Percentiles rank a stretch among this genome's conserved stretches.
These are phyloP conservation scores for Thielaviopsis populi DNA, from an alignment of 2,329 filamentous ascomycete species.

Conservation along the genomic window DNA sequence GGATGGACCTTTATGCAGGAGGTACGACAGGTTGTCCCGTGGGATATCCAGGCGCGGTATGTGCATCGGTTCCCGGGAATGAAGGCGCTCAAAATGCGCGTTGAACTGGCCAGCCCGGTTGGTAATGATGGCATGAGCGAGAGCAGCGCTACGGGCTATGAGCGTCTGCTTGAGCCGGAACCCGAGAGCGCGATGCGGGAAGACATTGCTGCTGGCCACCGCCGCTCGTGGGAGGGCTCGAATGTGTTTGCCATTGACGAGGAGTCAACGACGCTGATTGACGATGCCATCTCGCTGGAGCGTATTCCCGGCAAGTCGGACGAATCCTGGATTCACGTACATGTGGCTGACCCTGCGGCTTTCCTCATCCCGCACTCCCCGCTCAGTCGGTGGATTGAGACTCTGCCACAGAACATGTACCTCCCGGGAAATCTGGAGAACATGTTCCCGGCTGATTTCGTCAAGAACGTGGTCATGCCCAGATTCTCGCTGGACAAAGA, in stretches of 20 bases:
- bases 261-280: conserved; percentile 51
- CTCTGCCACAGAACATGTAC: conserved; percentile 45
- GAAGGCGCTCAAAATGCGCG: conserved; percentile 15
- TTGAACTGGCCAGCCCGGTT: not conserved
- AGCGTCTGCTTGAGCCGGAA: conserved; percentile 38
- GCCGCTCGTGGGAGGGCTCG: conserved; percentile 43
- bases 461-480: conserved; percentile 30
- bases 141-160: conserved; percentile 32
- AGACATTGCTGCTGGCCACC: conserved; percentile 34
- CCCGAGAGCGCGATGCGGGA: conserved; percentile 25
- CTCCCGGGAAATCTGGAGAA: conserved; percentile 40
- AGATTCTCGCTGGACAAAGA: conserved; percentile 39
- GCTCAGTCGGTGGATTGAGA: conserved; percentile 45
- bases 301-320: conserved; percentile 35
- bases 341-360: conserved; percentile 65
- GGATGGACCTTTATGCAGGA: conserved; percentile 61
- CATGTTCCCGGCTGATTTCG: conserved; percentile 37
- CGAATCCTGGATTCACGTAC: conserved; percentile 59
- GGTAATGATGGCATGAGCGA: conserved; percentile 8
- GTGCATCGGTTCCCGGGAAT: conserved; percentile 39
- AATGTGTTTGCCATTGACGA: conserved; percentile 62
- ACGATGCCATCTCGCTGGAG: conserved; percentile 65
- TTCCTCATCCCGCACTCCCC: conserved; percentile 44
- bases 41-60: conserved; percentile 53
- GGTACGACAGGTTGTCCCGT: conserved; percentile 53